Evolutionary conservation across 129 eudicot genomes (phyloP).

Genomic region (Pseudognaphalium luteoalbum): DNA sequence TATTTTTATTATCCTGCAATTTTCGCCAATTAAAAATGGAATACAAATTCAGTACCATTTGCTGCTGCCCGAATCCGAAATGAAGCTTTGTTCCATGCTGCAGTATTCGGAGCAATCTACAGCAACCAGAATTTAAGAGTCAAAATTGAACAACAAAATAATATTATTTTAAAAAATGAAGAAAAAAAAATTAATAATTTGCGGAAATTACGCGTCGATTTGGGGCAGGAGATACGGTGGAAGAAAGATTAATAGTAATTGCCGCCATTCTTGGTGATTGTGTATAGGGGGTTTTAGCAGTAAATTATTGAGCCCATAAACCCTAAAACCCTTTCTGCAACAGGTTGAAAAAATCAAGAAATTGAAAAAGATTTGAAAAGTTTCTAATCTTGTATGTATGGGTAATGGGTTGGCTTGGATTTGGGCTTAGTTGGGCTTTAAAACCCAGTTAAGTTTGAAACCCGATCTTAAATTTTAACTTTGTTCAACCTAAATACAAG

Average conservation of each 20-base stretch:
- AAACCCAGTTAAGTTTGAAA: not conserved
- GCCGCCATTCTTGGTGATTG: slow-evolving; percentile 19
- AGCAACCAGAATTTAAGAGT: not conserved
- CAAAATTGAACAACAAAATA: not conserved
- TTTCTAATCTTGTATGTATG: not conserved
- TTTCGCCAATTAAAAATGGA: not conserved
- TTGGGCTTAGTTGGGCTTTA: too few relatives aligned
- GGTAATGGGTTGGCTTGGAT: not conserved
- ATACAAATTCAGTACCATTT: slow-evolving; percentile 31
- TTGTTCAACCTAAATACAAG: too few relatives aligned
- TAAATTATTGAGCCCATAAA: slow-evolving; percentile 14
- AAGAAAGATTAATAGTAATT: slow-evolving; percentile 18
- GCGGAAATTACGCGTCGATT: slow-evolving; percentile 19
- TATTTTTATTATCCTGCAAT: not conserved
- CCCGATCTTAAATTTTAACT: too few relatives aligned
- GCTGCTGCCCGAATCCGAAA: slow-evolving; percentile 27
- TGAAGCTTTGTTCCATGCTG: slow-evolving; percentile 24
- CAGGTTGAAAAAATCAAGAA: not conserved
- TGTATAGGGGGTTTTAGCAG: slow-evolving; percentile 28
- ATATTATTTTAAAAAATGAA: not conserved
- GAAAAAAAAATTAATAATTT: not conserved
- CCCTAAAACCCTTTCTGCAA: slow-evolving; percentile 26
- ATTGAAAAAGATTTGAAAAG: not conserved
- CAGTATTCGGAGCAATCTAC: slow-evolving; percentile 29
- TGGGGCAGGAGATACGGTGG: slow-evolving; percentile 18